Percentiles rank a stretch among this genome's conserved stretches.
phyloP scores from a whole-genome alignment of 139 green algal genomes.

The Trebouxia sp. region DNA sequence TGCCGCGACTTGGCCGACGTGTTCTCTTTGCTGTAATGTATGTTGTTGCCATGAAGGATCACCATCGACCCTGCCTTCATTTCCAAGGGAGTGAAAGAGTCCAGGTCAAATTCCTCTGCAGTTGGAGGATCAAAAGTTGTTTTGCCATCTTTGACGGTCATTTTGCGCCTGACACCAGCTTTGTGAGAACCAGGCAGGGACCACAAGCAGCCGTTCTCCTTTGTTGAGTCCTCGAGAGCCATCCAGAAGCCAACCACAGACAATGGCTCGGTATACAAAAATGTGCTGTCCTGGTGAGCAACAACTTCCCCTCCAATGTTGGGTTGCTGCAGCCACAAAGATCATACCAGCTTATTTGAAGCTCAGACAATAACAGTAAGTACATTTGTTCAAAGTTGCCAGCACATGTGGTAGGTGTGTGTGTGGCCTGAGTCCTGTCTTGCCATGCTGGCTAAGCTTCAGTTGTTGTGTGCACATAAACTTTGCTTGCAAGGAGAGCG shows the following conservation, averaged over 20 bases:
- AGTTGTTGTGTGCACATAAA: no score
- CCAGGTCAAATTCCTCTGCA: constrained; percentile 52
- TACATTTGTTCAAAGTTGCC: background rate
- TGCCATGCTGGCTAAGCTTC: no score
- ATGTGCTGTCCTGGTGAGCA: constrained; percentile 89
- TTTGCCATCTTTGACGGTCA: constrained; percentile 27
- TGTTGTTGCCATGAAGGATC: constrained; percentile 82
- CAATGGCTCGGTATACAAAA: constrained; percentile 88
- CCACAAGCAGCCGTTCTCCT: constrained; percentile 94
- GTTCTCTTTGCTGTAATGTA: constrained; percentile 70
- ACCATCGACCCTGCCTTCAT: constrained; percentile 80
- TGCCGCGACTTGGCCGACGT: constrained; percentile 59
- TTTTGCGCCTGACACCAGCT: constrained; percentile 2
- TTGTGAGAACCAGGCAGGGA: constrained; percentile 48
- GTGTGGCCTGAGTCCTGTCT: no score
- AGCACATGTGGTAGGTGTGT: no score
- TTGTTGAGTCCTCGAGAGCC: constrained; percentile 89
- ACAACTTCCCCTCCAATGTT: constrained; percentile 90
- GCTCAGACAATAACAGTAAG: background rate
- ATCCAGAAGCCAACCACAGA: constrained; percentile 90
- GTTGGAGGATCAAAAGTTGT: constrained; percentile 57
- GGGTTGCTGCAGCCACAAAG: constrained; percentile 80
- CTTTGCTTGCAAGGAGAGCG: no score
- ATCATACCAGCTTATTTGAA: constrained; percentile 21
- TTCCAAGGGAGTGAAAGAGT: constrained; percentile 73